These are phyloP conservation scores for Fusarium sp. DNA, from an alignment of 2,329 filamentous ascomycete species.

Conservation along the genomic window DNA sequence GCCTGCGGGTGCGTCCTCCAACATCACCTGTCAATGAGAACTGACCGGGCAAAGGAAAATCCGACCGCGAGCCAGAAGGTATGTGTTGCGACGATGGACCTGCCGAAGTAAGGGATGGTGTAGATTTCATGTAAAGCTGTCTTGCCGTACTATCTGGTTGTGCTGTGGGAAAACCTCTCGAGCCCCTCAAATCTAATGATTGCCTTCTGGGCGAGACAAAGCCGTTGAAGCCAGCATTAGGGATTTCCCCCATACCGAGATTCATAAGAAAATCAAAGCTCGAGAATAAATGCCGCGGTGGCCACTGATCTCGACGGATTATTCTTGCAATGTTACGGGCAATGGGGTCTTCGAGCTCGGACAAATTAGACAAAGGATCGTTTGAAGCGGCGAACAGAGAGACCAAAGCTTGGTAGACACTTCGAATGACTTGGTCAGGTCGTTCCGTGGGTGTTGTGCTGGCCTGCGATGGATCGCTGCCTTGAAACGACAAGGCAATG, in stretches of 20 bases:
- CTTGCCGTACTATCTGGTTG: constrained; percentile 16
- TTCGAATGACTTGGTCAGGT: constrained; percentile 52
- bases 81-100: constrained; percentile 28
- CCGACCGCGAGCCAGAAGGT: constrained; percentile 17
- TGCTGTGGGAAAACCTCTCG: constrained; percentile 16
- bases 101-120: constrained; percentile 9
- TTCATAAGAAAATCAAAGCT: constrained; percentile 60
- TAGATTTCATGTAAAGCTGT: constrained; percentile 22
- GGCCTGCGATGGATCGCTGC: constrained; percentile 10
- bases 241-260: constrained; percentile 56
- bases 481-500: constrained; percentile 42
- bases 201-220: constrained; percentile 44
- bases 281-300: constrained; percentile 55
- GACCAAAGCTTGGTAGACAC: constrained; percentile 62
- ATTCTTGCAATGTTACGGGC: constrained; percentile 55
- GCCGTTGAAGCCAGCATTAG: constrained; percentile 47
- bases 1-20: constrained; percentile 33
- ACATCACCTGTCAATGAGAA: constrained; percentile 17
- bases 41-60: constrained; percentile 23
- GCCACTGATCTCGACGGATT: constrained; percentile 60
- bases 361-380: constrained; percentile 53
- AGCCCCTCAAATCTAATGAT: constrained; percentile 3
- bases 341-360: constrained; percentile 56
- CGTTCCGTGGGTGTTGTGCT: constrained; percentile 12
- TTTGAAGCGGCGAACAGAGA: constrained; percentile 57